A percentile compares a stretch with the other conserved stretches of the same genome.
phyloP scores from a whole-genome alignment of 352 stramenopile genomes.

The Phytophthora hibernalis region DNA sequence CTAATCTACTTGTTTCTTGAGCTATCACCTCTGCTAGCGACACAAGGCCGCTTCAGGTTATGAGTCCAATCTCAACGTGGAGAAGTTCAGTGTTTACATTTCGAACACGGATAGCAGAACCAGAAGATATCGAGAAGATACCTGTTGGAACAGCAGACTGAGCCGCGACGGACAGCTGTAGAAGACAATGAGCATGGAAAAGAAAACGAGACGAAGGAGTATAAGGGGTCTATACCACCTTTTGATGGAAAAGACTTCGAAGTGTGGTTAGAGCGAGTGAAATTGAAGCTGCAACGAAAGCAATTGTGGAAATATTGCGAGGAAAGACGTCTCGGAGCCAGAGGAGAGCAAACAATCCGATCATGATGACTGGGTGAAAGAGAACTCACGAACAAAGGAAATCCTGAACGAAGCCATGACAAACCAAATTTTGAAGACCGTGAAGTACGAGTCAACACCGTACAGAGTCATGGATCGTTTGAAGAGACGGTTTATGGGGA shows the following conservation, averaged over 20 bases:
- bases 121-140: too few relatives aligned
- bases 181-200: background rate
- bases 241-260: too few relatives aligned
- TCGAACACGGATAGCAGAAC: background rate
- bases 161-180: too few relatives aligned
- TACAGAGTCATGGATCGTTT: background rate
- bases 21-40: too few relatives aligned
- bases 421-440: constrained; percentile 9
- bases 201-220: background rate
- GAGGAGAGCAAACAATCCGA: too few relatives aligned
- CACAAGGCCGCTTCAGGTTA: background rate
- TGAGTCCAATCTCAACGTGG: background rate
- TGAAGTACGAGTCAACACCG: constrained; percentile 6
- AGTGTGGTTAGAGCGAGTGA: background rate
- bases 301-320: background rate
- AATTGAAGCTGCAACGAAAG: background rate
- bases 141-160: too few relatives aligned
- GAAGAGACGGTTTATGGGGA: background rate
- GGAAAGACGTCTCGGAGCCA: background rate
- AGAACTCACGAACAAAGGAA: background rate
- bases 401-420: constrained; percentile 2
- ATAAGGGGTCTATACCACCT: background rate
- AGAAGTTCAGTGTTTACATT: background rate
- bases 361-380: background rate
- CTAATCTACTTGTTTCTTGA: too few relatives aligned